Evolutionary conservation across 257 asterid genomes (phyloP).

Genomic region (Eucommia ulmoides): DNA sequence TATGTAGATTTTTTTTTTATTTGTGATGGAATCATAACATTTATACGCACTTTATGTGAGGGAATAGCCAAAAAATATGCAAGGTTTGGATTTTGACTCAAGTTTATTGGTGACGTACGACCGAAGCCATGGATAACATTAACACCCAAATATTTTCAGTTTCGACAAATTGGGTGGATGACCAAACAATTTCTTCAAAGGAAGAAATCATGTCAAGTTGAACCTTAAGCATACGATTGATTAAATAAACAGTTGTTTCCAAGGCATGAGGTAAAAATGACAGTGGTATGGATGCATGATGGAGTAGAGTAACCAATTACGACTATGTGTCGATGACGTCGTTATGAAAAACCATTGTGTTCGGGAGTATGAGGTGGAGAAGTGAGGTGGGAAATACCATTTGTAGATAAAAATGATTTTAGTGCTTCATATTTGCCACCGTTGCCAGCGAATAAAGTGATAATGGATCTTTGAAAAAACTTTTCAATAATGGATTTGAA

Average conservation of each 20-base stretch:
- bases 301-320: neutral
- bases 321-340: constrained; percentile 5
- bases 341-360: constrained; percentile 4
- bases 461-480: neutral
- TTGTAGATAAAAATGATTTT: neutral
- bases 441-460: neutral
- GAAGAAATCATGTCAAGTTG: neutral
- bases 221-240: neutral
- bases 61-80: constrained; percentile 5
- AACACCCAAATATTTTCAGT: constrained; percentile 4
- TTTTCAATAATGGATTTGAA: neutral
- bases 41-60: neutral
- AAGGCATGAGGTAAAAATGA: constrained; percentile 1
- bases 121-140: constrained; percentile 2
- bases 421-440: constrained; percentile 1
- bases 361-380: constrained; percentile 1
- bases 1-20: too few relatives aligned
- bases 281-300: neutral
- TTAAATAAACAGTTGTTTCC: neutral
- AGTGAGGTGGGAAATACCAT: constrained; percentile 2
- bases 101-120: constrained; percentile 1
- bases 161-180: neutral
- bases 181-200: too few relatives aligned
- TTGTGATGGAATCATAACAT: neutral
- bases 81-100: neutral